Evolutionary conservation across 768 basidiomycete species (phyloP).

Genomic region (Rhizopogon salebrosus): DNA sequence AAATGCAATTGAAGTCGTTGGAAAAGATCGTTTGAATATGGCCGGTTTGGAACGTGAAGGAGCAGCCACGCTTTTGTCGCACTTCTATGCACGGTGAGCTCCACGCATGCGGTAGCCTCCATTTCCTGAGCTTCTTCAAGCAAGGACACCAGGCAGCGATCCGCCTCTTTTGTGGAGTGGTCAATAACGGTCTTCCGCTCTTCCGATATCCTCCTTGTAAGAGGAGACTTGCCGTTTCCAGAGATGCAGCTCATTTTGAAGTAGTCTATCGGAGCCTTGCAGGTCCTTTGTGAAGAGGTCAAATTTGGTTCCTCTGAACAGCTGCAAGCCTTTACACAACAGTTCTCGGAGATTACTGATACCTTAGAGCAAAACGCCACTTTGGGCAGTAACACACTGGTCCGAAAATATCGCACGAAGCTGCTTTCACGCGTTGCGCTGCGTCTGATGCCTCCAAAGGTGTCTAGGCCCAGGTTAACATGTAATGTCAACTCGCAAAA

Average conservation of each 20-base stretch:
- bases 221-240: conserved; percentile 7
- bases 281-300: conserved; percentile 64
- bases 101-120: background rate
- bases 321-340: conserved; percentile 37
- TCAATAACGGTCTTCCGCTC: conserved; percentile 32
- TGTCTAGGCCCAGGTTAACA: conserved; percentile 16
- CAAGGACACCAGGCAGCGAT: conserved; percentile 49
- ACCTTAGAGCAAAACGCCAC: conserved; percentile 34
- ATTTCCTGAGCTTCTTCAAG: conserved; percentile 27
- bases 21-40: conserved; percentile 50
- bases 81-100: conserved; percentile 72
- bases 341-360: conserved; percentile 41
- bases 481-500: background rate
- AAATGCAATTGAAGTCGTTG: conserved; percentile 48
- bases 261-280: conserved; percentile 65
- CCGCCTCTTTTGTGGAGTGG: conserved; percentile 51
- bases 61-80: conserved; percentile 75
- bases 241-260: conserved; percentile 3
- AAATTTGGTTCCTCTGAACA: conserved; percentile 58
- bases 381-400: conserved; percentile 52
- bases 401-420: conserved; percentile 69
- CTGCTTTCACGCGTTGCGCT: conserved; percentile 60
- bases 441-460: conserved; percentile 51
- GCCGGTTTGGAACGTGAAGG: conserved; percentile 85
- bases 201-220: conserved; percentile 49